Conservation (phyloP, 2,329 filamentous ascomycete species). For the Dichotomopilus funicola region DNA sequence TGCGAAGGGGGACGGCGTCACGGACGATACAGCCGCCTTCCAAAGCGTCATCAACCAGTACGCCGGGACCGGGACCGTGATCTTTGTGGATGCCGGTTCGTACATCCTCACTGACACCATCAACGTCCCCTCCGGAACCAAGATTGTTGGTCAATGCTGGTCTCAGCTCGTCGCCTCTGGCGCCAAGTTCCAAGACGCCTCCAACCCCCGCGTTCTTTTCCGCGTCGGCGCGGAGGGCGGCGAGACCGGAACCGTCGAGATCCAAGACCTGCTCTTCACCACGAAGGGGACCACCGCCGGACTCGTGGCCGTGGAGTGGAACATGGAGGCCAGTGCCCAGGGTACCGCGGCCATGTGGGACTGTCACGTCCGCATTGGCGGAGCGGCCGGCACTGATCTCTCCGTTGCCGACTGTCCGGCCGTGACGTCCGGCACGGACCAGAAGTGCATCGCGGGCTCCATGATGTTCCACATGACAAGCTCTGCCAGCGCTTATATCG, state of each 20-base stretch:
- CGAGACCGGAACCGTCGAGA: conserved; percentile 57
- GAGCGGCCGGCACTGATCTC: conserved; percentile 60
- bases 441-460: conserved; percentile 30
- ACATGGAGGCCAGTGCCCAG: conserved; percentile 40
- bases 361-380: conserved; percentile 67
- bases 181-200: conserved; percentile 46
- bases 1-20: not conserved
- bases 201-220: conserved; percentile 56
- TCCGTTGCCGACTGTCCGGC: conserved; percentile 54
- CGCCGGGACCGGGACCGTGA: conserved; percentile 18
- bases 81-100: conserved; percentile 21
- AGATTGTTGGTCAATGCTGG: conserved; percentile 65
- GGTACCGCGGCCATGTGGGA: conserved; percentile 53
- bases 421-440: conserved; percentile 37
- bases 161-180: conserved; percentile 57
- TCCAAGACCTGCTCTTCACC: conserved; percentile 59
- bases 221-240: conserved; percentile 49
- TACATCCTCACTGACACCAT: conserved; percentile 43
- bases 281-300: conserved; percentile 48
- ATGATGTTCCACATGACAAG: conserved; percentile 41
- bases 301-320: conserved; percentile 66
- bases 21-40: not conserved
- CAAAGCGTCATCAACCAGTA: not conserved
- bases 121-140: conserved; percentile 50
- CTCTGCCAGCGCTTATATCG: conserved; percentile 41